Percentiles rank a stretch among this genome's conserved stretches.
Conservation (phyloP, 108 stramenopile genomes). For the Cyclostephanos invisitatus region DNA sequence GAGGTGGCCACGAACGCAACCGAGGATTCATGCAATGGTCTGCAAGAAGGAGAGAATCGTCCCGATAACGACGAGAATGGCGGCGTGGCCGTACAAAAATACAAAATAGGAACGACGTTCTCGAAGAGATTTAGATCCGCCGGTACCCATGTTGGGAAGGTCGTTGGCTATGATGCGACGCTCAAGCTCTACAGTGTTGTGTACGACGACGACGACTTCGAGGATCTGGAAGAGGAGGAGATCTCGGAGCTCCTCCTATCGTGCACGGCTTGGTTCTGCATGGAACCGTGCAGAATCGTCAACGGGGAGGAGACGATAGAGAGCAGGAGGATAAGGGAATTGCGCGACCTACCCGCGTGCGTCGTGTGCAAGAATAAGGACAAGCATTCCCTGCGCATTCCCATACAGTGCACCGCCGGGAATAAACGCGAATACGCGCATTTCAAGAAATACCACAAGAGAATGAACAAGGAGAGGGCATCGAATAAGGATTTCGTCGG, state of each 20-base stretch:
- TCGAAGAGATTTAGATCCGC: background rate
- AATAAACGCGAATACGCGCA: slow-evolving; percentile 11
- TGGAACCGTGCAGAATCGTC: background rate
- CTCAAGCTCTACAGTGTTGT: background rate
- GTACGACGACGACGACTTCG: background rate
- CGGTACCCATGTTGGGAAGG: background rate
- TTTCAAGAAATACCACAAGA: slow-evolving; percentile 1
- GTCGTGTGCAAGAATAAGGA: slow-evolving; percentile 12
- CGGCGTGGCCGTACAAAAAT: background rate
- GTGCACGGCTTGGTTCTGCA: background rate
- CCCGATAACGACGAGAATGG: background rate
- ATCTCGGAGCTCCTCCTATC: background rate
- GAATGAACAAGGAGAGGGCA: background rate
- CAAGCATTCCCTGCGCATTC: slow-evolving; percentile 10
- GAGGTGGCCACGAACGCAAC: background rate
- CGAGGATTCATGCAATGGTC: background rate
- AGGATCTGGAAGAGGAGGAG: background rate
- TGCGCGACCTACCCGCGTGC: background rate
- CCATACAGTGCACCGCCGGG: slow-evolving; percentile 21
- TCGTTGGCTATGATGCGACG: background rate
- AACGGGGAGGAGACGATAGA: background rate
- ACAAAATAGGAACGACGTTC: background rate
- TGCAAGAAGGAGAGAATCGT: background rate
- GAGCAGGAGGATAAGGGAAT: background rate
- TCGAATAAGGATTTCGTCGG: background rate